Conservation (phyloP, 805 yeast genomes). For the Wickerhamomyces subpelliculosus region DNA sequence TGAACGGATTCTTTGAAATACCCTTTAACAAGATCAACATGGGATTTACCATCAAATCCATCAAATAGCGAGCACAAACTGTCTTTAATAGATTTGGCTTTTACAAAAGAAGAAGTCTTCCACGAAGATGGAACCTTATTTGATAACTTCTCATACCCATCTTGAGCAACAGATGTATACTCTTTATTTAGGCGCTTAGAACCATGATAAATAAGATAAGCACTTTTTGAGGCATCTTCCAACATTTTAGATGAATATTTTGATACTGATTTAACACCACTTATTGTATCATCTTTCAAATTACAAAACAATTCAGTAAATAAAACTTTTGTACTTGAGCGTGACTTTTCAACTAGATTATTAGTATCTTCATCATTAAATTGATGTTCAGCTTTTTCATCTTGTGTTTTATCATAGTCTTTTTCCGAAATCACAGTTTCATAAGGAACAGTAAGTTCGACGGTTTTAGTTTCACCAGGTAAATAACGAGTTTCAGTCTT, state of each 20-base stretch:
- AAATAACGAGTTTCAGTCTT: constrained; percentile 11
- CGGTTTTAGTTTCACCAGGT: constrained; percentile 7
- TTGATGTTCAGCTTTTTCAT: no score
- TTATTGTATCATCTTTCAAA: neutral
- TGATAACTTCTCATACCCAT: no score
- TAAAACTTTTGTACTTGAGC: neutral
- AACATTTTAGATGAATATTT: neutral
- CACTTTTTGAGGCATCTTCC: neutral
- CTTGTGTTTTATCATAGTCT: no score
- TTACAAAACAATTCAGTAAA: neutral
- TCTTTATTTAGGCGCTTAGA: no score
- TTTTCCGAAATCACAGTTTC: constrained; percentile 1
- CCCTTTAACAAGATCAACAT: no score
- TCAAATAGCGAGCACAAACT: no score
- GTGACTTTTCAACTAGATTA: neutral
- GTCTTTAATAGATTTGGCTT: no score
- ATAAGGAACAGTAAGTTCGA: constrained; percentile 5
- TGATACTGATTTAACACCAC: neutral
- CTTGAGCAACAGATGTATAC: no score
- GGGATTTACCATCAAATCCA: no score
- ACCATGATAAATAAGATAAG: neutral
- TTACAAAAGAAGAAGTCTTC: no score
- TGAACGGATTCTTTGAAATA: no score
- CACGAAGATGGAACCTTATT: no score
- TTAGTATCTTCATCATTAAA: neutral